Conservation (phyloP, 495 filamentous ascomycete genomes). For the Parathielavia appendiculata region DNA sequence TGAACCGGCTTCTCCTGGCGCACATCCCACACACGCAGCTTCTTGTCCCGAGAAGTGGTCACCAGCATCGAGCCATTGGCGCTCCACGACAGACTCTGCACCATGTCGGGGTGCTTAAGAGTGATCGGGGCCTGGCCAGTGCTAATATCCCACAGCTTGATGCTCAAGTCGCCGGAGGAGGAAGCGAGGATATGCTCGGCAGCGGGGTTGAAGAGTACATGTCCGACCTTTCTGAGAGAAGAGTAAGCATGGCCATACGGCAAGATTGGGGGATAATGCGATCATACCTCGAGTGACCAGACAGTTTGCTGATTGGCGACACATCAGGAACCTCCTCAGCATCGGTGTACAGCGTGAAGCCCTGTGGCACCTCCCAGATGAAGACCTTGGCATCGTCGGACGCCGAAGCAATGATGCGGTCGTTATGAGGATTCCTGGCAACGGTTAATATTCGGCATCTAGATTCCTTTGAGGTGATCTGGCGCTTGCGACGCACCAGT, state of each 20-base stretch:
- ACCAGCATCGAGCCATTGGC: slow-evolving; percentile 83
- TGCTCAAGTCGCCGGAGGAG: slow-evolving; percentile 87
- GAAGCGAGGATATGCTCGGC: slow-evolving; percentile 95
- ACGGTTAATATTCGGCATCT: slow-evolving; percentile 32
- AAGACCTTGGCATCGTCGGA: slow-evolving; percentile 97
- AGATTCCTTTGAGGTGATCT: neutral
- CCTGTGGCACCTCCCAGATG: slow-evolving; percentile 90
- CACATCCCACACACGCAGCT: slow-evolving; percentile 93
- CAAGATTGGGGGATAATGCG: neutral
- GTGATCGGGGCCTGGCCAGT: slow-evolving; percentile 66
- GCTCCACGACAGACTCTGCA: slow-evolving; percentile 94
- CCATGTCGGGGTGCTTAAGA: slow-evolving; percentile 81
- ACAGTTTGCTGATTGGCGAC: slow-evolving; percentile 69
- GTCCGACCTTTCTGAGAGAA: slow-evolving; percentile 76
- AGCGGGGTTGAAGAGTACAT: slow-evolving; percentile 95
- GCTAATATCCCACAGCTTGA: slow-evolving; percentile 94
- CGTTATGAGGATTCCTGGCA: slow-evolving; percentile 87
- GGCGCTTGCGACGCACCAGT: slow-evolving; percentile 58
- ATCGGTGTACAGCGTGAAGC: slow-evolving; percentile 77
- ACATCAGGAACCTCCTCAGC: slow-evolving; percentile 79
- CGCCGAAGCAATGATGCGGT: slow-evolving; percentile 83
- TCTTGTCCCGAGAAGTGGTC: slow-evolving; percentile 96
- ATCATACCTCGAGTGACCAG: slow-evolving; percentile 60
- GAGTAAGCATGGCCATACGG: slow-evolving; percentile 10
- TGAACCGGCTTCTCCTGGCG: slow-evolving; percentile 84